Evolutionary conservation across 768 basidiomycete genomes (phyloP).

Genomic region (Neoboletus magnificus): DNA sequence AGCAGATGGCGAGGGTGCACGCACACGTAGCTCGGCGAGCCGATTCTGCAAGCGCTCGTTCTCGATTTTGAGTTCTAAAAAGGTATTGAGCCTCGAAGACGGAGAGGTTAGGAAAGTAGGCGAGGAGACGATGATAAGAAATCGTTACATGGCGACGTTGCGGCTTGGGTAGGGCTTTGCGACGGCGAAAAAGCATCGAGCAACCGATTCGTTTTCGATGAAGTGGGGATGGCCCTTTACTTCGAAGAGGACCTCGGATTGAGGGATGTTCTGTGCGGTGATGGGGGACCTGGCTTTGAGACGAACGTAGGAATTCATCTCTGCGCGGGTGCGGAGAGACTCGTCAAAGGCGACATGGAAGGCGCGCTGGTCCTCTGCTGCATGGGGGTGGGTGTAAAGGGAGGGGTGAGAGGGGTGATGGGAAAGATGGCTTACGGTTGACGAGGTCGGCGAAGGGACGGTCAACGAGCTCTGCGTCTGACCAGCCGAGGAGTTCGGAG

Average conservation of each 20-base stretch:
- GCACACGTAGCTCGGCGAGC: slow-evolving; percentile 42
- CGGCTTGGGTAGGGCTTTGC: slow-evolving; percentile 77
- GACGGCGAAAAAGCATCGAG: slow-evolving; percentile 68
- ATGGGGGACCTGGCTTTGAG: slow-evolving; percentile 48
- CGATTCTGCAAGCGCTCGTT: slow-evolving; percentile 76
- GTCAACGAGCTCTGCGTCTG: slow-evolving; percentile 68
- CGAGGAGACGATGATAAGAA: background rate
- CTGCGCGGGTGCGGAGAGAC: slow-evolving; percentile 45
- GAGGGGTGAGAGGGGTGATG: background rate
- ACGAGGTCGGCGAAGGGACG: slow-evolving; percentile 61
- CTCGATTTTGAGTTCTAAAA: slow-evolving; percentile 83
- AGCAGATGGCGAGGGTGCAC: slow-evolving; percentile 17
- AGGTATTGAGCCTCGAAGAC: slow-evolving; percentile 58
- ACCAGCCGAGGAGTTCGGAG: slow-evolving; percentile 75
- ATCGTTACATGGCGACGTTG: slow-evolving; percentile 61
- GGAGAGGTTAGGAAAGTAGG: background rate
- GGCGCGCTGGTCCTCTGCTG: slow-evolving; percentile 55
- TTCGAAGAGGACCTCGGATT: slow-evolving; percentile 63
- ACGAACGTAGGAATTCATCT: slow-evolving; percentile 58
- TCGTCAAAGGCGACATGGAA: slow-evolving; percentile 51
- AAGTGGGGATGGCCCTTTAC: slow-evolving; percentile 64
- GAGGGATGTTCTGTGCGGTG: slow-evolving; percentile 21
- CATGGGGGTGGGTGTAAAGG: background rate
- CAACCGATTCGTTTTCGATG: slow-evolving; percentile 34
- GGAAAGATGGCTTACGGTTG: slow-evolving; percentile 44